Evolutionary conservation across 2,329 filamentous ascomycete species (phyloP), one percentile per base, ranked within the genome.

Genomic region (Fusarium praegraminearum): DNA sequence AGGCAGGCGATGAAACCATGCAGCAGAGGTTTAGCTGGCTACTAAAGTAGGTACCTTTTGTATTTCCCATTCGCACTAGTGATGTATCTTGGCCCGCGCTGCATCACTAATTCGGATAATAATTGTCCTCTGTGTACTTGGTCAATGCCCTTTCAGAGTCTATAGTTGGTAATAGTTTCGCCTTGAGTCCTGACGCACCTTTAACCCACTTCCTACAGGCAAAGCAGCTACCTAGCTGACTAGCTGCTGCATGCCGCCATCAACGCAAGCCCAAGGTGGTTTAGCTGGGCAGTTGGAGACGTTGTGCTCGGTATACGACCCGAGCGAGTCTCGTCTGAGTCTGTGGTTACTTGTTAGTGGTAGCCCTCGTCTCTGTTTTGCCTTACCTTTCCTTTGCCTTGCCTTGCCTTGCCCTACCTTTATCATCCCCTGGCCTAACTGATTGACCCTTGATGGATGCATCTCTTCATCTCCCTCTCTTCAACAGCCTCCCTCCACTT

Each of bases 261-360:
- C 35, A 57, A 71, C 30, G 40, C 18, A 40, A 36, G 26, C 53
- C 51, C 41, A 64, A 64, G 36, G 58, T 62, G 54, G 41, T 43
- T 41, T 47, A 47, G 57, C 30, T 36, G 43, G 15, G 32, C 22
- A 57, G 18, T 40, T 51, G 33, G 49, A 30, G 49, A 64, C 49
- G 57, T 69, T 69, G 43, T 33, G 40, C 44, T 61, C 40, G 45
- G 59, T 53, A 49, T 70, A 51, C 62, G 13, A 40, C 49, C 35
- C 33, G 49, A 38, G 32, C 63, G 62, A 46, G 44, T 30, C 49
- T 57, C 43, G 36, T 69, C 67, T 65, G 55, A 65, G 52, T 57
- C 38, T 54, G 38, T 32, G 47, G 47, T 68, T 74, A 74, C 70
- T 72, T 55, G 51, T 68, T 74, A 74, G 72, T 72, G 65, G 69